These are phyloP conservation scores for Monosporascus sp. DNA, from an alignment of 2,329 filamentous ascomycete species.

Conservation along the genomic window DNA sequence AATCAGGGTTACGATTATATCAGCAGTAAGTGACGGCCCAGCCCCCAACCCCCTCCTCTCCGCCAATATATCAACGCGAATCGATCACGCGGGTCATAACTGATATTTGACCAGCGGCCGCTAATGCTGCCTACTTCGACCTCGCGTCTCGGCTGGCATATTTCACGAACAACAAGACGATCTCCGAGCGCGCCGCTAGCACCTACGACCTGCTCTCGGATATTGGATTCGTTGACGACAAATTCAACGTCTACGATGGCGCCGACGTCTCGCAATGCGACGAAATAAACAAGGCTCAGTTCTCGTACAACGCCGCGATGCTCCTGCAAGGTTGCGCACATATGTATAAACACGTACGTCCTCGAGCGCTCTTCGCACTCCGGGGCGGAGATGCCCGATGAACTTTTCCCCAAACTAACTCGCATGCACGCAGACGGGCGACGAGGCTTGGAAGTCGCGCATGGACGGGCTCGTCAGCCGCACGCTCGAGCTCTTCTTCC, in stretches of 20 bases:
- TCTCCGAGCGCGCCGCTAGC: constrained; percentile 51
- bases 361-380: neutral
- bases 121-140: constrained; percentile 41
- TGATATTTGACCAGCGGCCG: constrained; percentile 22
- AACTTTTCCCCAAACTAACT: neutral
- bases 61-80: neutral
- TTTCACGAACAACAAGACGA: constrained; percentile 58
- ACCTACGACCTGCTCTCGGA: constrained; percentile 46
- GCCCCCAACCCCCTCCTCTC: neutral
- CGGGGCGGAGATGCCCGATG: too few relatives aligned
- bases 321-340: constrained; percentile 37
- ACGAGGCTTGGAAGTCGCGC: constrained; percentile 42
- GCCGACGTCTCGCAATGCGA: constrained; percentile 35
- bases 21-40: constrained; percentile 23
- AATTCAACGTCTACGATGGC: constrained; percentile 44
- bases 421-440: constrained; percentile 30
- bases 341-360: constrained; percentile 31
- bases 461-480: constrained; percentile 41
- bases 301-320: constrained; percentile 44
- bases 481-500: constrained; percentile 43
- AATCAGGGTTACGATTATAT: constrained; percentile 48
- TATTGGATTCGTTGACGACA: constrained; percentile 37
- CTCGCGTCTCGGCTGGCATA: constrained; percentile 52
- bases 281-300: constrained; percentile 41
- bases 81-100: neutral